Base-by-base conservation (phyloP, 2,329 filamentous ascomycete genomes). In the Dactylellina sp. region DNA sequence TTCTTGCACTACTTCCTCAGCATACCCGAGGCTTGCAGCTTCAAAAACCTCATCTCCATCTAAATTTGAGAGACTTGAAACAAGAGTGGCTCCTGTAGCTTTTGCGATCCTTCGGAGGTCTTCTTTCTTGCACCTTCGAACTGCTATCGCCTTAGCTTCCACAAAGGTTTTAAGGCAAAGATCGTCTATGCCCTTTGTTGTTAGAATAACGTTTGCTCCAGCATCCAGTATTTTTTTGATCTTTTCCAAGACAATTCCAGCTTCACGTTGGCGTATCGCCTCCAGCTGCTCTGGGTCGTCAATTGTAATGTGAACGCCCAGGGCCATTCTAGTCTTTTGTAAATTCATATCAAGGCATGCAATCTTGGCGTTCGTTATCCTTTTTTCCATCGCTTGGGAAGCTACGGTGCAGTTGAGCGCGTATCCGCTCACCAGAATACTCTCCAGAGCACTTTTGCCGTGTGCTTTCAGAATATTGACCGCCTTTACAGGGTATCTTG, bases 391-490 rank as follows among this genome's bases (percentile, higher is more conserved):
- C 49, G 95, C 95, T 83, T 99, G 95, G 65, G 93, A 97, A 62
- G 95, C 95, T 71, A 99, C 93, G 39, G 95, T 99, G 86, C 95
- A 99, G 86, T 99, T 99, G 79, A 99, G 84, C 68, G 95, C 95
- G 81, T 99, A 99, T 64, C 95, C 95, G 84, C 96, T 96, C 80
- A 99, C 89, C 52, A 99, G 85, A 22, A 96, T 83, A 9, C 93
- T 97, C 84, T 99, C 95, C 42, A 88, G 87, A 18, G 89, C 87
- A 79, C 92, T 92, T 87, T 98, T 97, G 80, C 95, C 95, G 81
- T 99, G 95, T 39, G 95, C 95, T 85, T 99, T 99, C 77, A 99
- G 89, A 75, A 99, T 92, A 82, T 99, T 99, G 81, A 99, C 95
- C 18, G 95, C 95, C 86, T 99, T 99, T 80, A 99, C 95, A 2